Conservation (phyloP, 73 alveolate species). For the Diophrys sp. region DNA sequence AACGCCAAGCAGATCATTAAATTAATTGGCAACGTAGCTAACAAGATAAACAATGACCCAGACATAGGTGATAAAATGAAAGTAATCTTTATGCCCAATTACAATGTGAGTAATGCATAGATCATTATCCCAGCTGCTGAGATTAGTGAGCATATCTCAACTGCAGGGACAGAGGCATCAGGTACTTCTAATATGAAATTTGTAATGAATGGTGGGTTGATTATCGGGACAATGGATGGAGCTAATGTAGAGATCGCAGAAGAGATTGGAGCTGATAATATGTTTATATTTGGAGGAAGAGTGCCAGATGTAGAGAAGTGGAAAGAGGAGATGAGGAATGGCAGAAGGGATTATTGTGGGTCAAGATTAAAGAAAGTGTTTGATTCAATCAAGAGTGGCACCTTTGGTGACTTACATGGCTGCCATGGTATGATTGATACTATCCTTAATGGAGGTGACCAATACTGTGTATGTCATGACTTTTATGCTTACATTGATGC, state of each 20-base stretch:
- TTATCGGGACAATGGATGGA: constrained; percentile 98
- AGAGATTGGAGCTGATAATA: constrained; percentile 93
- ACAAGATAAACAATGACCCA: constrained; percentile 88
- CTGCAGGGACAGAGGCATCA: constrained; percentile 98
- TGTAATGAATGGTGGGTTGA: constrained; percentile 96
- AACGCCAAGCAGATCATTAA: constrained; percentile 97
- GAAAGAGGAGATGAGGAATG: constrained; percentile 57
- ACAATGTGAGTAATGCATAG: constrained; percentile 94
- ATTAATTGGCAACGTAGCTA: constrained; percentile 88
- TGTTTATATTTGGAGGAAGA: constrained; percentile 88
- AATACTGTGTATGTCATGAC: constrained; percentile 66
- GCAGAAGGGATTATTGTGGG: constrained; percentile 69
- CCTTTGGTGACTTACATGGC: constrained; percentile 73
- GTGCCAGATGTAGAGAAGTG: constrained; percentile 74
- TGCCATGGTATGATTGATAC: constrained; percentile 67
- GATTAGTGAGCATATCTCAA: constrained; percentile 94
- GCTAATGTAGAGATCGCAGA: constrained; percentile 98
- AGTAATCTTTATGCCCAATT: constrained; percentile 93
- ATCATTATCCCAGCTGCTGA: constrained; percentile 99
- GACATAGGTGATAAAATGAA: constrained; percentile 85
- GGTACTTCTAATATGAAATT: constrained; percentile 94
- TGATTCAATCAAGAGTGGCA: constrained; percentile 71
- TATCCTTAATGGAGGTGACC: constrained; percentile 64
- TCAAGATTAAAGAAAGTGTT: constrained; percentile 71
- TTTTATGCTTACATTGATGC: constrained; percentile 64